Evolutionary conservation across 2,329 filamentous ascomycete genomes (phyloP).

Genomic region (Epichloe elymi): DNA sequence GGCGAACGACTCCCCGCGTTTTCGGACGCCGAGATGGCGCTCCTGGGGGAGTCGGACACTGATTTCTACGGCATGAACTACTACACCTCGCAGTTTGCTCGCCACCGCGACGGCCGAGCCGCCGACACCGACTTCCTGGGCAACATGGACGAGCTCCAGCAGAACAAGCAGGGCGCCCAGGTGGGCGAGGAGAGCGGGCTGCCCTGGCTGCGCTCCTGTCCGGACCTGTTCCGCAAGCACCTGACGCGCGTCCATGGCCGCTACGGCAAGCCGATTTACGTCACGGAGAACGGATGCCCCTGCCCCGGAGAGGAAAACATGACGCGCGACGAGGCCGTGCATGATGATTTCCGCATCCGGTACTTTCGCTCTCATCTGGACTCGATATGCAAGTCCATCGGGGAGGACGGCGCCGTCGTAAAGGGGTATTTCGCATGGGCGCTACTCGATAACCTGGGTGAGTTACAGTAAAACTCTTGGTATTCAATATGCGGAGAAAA

Average conservation of each 20-base stretch:
- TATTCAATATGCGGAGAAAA: no score
- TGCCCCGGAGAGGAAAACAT: conserved; percentile 23
- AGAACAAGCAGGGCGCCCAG: conserved; percentile 16
- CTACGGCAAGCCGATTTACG: conserved; percentile 16
- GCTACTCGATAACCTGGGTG: conserved; percentile 22
- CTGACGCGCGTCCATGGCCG: conserved; percentile 13
- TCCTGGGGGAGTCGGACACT: conserved; percentile 13
- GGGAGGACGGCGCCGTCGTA: conserved; percentile 17
- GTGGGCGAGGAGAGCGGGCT: conserved; percentile 20
- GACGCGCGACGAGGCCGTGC: conserved; percentile 15
- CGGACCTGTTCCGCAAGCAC: conserved; percentile 16
- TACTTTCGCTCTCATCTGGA: conserved; percentile 27
- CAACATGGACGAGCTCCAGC: conserved; percentile 19
- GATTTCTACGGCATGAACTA: conserved; percentile 29
- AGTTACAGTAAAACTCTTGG: no score
- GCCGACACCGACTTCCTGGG: conserved; percentile 19
- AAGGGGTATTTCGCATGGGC: conserved; percentile 23
- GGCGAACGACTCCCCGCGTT: conserved; percentile 18
- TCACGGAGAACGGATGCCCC: conserved; percentile 22
- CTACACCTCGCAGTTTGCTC: conserved; percentile 25
- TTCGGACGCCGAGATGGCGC: conserved; percentile 13
- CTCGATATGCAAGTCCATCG: conserved; percentile 18
- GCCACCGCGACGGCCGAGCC: conserved; percentile 13
- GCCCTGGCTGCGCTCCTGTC: conserved; percentile 21
- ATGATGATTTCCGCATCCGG: conserved; percentile 22